Evolutionary conservation across 768 basidiomycete genomes (phyloP).

Genomic region (Hygrocybe coccinea): DNA sequence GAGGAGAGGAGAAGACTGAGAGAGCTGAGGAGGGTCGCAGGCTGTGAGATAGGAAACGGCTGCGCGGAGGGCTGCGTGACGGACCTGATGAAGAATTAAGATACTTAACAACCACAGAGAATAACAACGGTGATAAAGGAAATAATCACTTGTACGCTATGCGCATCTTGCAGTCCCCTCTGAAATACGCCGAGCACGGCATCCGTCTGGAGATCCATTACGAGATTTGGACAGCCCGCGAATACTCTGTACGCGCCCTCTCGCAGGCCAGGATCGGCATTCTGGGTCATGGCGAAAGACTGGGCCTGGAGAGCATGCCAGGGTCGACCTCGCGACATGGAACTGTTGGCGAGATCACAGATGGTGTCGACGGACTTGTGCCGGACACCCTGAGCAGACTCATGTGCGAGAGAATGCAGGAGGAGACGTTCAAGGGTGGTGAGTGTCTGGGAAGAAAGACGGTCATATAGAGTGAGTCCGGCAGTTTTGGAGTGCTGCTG

Average conservation of each 20-base stretch:
- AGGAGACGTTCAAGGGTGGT: conserved; percentile 67
- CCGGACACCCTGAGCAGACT: conserved; percentile 53
- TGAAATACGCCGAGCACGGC: conserved; percentile 63
- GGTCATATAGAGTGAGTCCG: conserved; percentile 70
- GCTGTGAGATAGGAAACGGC: conserved; percentile 64
- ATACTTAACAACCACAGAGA: not conserved
- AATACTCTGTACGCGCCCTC: conserved; percentile 70
- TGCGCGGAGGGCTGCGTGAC: conserved; percentile 66
- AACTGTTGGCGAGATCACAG: conserved; percentile 69
- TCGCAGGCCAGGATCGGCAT: conserved; percentile 29
- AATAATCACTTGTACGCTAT: conserved; percentile 52
- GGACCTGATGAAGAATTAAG: conserved; percentile 43
- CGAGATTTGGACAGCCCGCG: conserved; percentile 66
- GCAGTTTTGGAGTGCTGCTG: conserved; percentile 20
- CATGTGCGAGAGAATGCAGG: conserved; percentile 62
- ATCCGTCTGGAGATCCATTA: conserved; percentile 71
- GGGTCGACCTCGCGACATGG: conserved; percentile 68
- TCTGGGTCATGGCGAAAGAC: conserved; percentile 60
- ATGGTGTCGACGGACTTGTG: conserved; percentile 71
- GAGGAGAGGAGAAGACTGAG: conserved; percentile 56
- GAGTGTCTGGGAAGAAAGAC: conserved; percentile 61
- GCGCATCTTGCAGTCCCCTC: conserved; percentile 60
- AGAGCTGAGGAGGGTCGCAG: conserved; percentile 52
- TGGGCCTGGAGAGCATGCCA: conserved; percentile 80
- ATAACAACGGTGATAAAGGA: not conserved